Evolutionary conservation across 495 filamentous ascomycete species (phyloP).

Genomic region (Tuber melanosporum): DNA sequence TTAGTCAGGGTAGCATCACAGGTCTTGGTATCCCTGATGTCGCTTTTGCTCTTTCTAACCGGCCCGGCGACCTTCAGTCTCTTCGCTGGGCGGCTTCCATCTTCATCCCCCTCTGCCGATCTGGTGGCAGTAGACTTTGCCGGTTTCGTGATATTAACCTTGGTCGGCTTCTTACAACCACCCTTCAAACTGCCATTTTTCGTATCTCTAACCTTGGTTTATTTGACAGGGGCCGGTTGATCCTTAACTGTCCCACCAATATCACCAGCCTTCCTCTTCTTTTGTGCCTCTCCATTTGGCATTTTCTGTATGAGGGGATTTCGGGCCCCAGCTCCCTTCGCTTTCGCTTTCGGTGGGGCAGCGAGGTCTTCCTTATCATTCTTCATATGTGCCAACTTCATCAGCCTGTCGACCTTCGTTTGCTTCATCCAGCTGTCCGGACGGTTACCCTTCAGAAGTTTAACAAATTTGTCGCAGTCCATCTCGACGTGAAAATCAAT

Average conservation of each 20-base stretch:
- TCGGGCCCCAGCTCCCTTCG: slow-evolving; percentile 23
- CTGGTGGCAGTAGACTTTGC: neutral
- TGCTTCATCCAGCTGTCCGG: slow-evolving; percentile 50
- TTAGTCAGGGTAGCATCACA: neutral
- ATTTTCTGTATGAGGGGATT: slow-evolving; percentile 24
- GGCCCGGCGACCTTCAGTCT: neutral
- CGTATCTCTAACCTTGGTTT: neutral
- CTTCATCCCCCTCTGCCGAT: neutral
- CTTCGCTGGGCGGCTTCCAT: neutral
- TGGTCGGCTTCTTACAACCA: neutral
- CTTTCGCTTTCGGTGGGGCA: slow-evolving; percentile 24
- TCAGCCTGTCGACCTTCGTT: slow-evolving; percentile 33
- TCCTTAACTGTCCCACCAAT: neutral
- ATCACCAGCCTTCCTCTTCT: neutral
- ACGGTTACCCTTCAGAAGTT: slow-evolving; percentile 52
- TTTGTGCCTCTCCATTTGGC: slow-evolving; percentile 13
- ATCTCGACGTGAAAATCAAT: slow-evolving; percentile 64
- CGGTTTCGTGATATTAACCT: neutral
- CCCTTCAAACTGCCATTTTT: neutral
- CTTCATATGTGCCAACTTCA: slow-evolving; percentile 16
- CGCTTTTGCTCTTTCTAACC: neutral
- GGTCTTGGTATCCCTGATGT: neutral
- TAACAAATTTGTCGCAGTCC: slow-evolving; percentile 67
- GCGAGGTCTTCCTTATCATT: slow-evolving; percentile 28
- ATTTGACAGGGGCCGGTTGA: neutral